These are phyloP conservation scores for Hygrophoropsis aurantiaca DNA, from an alignment of 768 basidiomycete genomes.

Conservation along the genomic window DNA sequence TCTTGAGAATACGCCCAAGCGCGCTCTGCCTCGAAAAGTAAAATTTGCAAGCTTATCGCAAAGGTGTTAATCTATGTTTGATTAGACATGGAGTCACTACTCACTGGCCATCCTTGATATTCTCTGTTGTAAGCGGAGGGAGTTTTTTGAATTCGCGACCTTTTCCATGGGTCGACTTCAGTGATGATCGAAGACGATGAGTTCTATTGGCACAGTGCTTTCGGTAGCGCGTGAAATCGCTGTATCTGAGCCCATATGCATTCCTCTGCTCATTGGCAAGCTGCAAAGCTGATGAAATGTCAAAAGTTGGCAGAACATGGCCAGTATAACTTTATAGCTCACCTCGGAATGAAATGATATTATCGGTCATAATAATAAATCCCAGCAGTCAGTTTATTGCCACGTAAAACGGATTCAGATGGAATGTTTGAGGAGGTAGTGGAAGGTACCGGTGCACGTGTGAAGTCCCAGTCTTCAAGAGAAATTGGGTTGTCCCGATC, in stretches of 20 bases:
- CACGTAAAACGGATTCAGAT: background rate
- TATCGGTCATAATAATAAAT: slow-evolving; percentile 21
- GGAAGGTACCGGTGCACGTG: slow-evolving; percentile 14
- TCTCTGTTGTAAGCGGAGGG: slow-evolving; percentile 64
- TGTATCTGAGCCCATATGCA: slow-evolving; percentile 88
- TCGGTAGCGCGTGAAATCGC: slow-evolving; percentile 86
- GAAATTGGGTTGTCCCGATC: no score
- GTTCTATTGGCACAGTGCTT: slow-evolving; percentile 92
- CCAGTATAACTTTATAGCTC: slow-evolving; percentile 12
- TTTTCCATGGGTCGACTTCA: slow-evolving; percentile 86
- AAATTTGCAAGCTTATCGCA: slow-evolving; percentile 65
- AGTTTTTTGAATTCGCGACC: slow-evolving; percentile 89
- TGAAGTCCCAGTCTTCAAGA: no score
- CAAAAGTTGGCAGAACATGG: background rate
- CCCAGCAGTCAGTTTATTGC: no score
- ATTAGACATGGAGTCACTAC: slow-evolving; percentile 24
- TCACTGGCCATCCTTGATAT: slow-evolving; percentile 83
- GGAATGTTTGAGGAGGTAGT: slow-evolving; percentile 15
- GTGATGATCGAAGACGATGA: slow-evolving; percentile 79
- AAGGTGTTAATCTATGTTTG: slow-evolving; percentile 9
- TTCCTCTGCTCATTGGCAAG: slow-evolving; percentile 87
- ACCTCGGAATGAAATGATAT: slow-evolving; percentile 41
- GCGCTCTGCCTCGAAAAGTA: slow-evolving; percentile 89
- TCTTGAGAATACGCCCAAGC: slow-evolving; percentile 91
- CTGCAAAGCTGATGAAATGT: slow-evolving; percentile 61